Evolutionary conservation across 108 stramenopile genomes (phyloP).

Genomic region (Bacterosira constricta): DNA sequence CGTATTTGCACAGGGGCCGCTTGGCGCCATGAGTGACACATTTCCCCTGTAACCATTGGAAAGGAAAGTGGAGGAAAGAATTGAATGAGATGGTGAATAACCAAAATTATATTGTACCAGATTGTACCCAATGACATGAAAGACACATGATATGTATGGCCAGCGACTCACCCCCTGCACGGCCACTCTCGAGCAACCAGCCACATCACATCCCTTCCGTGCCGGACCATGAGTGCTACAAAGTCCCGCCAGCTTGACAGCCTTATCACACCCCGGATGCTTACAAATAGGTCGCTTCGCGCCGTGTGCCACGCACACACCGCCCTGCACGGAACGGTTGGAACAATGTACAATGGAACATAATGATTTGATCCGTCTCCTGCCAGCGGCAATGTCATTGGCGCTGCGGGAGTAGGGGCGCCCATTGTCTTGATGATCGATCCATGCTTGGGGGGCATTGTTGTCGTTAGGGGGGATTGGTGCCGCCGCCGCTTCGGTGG

Average conservation of each 20-base stretch:
- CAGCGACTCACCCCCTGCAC: not conserved
- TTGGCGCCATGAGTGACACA: not conserved
- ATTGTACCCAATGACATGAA: not conserved
- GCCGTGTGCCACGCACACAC: slow-evolving; percentile 27
- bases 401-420: too few relatives aligned
- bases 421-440: too few relatives aligned
- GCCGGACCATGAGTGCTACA: not conserved
- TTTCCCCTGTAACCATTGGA: not conserved
- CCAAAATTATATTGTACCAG: not conserved
- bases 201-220: not conserved
- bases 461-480: not conserved
- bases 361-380: not conserved
- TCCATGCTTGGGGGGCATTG: not conserved
- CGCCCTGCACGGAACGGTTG: slow-evolving; percentile 30
- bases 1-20: not conserved
- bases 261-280: slow-evolving; percentile 16
- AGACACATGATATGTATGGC: not conserved
- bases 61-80: not conserved
- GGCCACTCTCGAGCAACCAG: not conserved
- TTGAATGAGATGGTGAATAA: not conserved
- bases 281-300: slow-evolving; percentile 26
- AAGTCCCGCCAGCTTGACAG: not conserved
- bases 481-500: not conserved
- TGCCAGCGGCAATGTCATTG: not conserved
- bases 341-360: slow-evolving; percentile 8